Percentiles rank a stretch among this genome's conserved stretches.
These are phyloP conservation scores for Kingdonia uniflora DNA, from an alignment of 164 flowering plant genomes.

Conservation along the genomic window DNA sequence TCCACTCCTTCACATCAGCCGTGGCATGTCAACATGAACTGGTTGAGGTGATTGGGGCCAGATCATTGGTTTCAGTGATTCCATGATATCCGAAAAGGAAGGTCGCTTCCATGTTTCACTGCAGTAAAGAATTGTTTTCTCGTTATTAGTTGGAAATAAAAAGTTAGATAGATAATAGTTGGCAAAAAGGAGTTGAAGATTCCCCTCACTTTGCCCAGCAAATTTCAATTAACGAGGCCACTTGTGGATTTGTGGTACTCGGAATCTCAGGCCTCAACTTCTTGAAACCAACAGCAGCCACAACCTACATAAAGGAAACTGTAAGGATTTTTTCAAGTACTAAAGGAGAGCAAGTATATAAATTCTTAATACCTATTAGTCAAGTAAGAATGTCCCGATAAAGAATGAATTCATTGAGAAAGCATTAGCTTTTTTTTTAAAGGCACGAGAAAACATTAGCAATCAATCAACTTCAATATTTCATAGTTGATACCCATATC, in stretches of 20 bases:
- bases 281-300: constrained; percentile 85
- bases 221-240: constrained; percentile 63
- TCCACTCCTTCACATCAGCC: constrained; percentile 22
- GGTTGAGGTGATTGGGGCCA: constrained; percentile 44
- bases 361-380: too few species aligned
- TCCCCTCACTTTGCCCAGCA: constrained; percentile 75
- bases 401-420: too few species aligned
- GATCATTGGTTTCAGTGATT: constrained; percentile 44
- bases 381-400: too few species aligned
- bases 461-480: too few species aligned
- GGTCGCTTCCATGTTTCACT: constrained; percentile 92
- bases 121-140: constrained; percentile 13
- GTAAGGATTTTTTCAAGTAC: background rate
- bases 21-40: constrained; percentile 27
- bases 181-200: background rate
- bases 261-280: constrained; percentile 82
- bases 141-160: background rate
- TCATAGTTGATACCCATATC: too few species aligned
- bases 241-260: constrained; percentile 49
- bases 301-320: constrained; percentile 42
- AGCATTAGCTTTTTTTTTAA: too few species aligned
- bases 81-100: constrained; percentile 69
- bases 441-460: too few species aligned
- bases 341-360: background rate
- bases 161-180: background rate